phyloP scores from a whole-genome alignment of 2,329 filamentous ascomycete genomes.

The Albifimbria verrucaria region DNA sequence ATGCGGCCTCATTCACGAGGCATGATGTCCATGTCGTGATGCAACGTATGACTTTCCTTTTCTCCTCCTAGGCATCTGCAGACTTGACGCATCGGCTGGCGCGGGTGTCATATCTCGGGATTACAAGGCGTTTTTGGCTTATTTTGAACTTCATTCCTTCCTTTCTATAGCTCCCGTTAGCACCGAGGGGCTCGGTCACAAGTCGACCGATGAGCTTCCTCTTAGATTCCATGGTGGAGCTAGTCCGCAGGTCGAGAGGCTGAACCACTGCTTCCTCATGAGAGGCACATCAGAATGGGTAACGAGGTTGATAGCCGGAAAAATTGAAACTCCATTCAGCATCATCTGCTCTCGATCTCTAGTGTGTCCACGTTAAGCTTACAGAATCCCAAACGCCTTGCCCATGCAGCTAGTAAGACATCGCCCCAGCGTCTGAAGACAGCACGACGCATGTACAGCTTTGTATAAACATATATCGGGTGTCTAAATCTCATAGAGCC shows the following conservation, averaged over 20 bases:
- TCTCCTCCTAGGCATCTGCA: neutral
- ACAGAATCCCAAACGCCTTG: slow-evolving; percentile 36
- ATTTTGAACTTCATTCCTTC: neutral
- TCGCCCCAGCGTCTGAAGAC: slow-evolving; percentile 18
- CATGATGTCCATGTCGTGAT: neutral
- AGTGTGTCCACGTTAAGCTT: slow-evolving; percentile 27
- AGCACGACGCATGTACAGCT: slow-evolving; percentile 1
- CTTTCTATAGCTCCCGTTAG: neutral
- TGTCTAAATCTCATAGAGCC: slow-evolving; percentile 1
- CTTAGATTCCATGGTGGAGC: too few relatives aligned
- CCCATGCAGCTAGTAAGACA: slow-evolving; percentile 32
- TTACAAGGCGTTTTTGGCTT: too few relatives aligned
- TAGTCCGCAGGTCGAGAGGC: too few relatives aligned
- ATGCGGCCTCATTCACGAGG: slow-evolving; percentile 10
- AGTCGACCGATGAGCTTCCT: too few relatives aligned
- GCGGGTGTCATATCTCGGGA: neutral
- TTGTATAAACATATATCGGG: slow-evolving; percentile 2
- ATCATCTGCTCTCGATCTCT: slow-evolving; percentile 20
- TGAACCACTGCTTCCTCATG: slow-evolving; percentile 7
- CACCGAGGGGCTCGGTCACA: neutral
- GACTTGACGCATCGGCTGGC: slow-evolving; percentile 1
- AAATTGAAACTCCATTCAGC: slow-evolving; percentile 17
- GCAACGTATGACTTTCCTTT: neutral
- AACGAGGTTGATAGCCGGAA: slow-evolving; percentile 4
- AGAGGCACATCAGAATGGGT: neutral